Evolutionary conservation across 805 yeast genomes (phyloP).

Genomic region (Metschnikowia cubensis): DNA sequence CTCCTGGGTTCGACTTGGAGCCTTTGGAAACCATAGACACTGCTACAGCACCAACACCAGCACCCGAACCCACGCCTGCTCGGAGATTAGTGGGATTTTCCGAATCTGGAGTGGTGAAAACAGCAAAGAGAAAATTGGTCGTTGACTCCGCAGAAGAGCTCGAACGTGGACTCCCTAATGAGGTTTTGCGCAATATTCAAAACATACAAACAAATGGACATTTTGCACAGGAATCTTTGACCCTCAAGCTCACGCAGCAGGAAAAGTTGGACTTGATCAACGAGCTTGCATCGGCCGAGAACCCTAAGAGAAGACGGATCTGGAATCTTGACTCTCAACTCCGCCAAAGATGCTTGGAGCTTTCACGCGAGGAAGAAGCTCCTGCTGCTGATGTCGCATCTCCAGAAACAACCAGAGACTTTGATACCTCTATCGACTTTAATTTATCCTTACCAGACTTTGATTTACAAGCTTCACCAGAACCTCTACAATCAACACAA

Average conservation of each 20-base stretch:
- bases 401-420: slow-evolving; percentile 7
- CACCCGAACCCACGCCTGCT: slow-evolving; percentile 19
- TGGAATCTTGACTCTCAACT: slow-evolving; percentile 31
- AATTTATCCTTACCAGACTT: slow-evolving; percentile 26
- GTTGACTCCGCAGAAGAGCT: slow-evolving; percentile 45
- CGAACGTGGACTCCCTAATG: slow-evolving; percentile 39
- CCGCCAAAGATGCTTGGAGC: slow-evolving; percentile 26
- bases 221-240: slow-evolving; percentile 18
- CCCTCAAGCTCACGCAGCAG: slow-evolving; percentile 25
- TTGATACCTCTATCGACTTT: slow-evolving; percentile 22
- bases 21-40: slow-evolving; percentile 35
- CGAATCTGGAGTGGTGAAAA: slow-evolving; percentile 43
- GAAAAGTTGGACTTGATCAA: slow-evolving; percentile 34
- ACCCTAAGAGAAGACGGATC: slow-evolving; percentile 27
- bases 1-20: slow-evolving; percentile 12
- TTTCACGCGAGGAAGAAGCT: slow-evolving; percentile 22
- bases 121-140: slow-evolving; percentile 42
- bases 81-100: slow-evolving; percentile 31
- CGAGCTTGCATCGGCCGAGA: slow-evolving; percentile 30
- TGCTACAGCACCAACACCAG: slow-evolving; percentile 18
- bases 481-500: slow-evolving; percentile 1
- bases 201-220: slow-evolving; percentile 19
- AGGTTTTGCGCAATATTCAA: slow-evolving; percentile 31
- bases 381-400: slow-evolving; percentile 4
- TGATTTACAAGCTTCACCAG: slow-evolving; percentile 18